These are phyloP conservation scores for Plicaturopsis crispa DNA, from an alignment of 768 basidiomycete species.

Conservation along the genomic window DNA sequence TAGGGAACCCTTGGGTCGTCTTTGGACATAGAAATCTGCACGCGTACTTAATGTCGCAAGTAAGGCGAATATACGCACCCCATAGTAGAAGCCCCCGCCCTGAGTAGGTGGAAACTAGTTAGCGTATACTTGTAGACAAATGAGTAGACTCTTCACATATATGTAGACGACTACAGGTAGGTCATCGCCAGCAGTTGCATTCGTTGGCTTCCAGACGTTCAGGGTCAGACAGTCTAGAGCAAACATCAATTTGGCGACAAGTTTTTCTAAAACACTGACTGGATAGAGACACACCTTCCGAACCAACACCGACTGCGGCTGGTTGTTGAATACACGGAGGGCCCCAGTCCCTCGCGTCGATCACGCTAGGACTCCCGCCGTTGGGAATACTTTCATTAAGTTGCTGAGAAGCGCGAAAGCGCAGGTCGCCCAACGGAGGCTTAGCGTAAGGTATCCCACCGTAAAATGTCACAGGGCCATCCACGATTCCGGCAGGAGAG, in stretches of 20 bases:
- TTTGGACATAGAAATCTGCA: slow-evolving; percentile 6
- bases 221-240: slow-evolving; percentile 32
- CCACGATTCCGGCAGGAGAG: slow-evolving; percentile 24
- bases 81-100: slow-evolving; percentile 34
- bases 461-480: slow-evolving; percentile 33
- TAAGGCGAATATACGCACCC: slow-evolving; percentile 13
- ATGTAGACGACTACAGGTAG: slow-evolving; percentile 37
- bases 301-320: slow-evolving; percentile 35
- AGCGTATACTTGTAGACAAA: not conserved
- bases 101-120: slow-evolving; percentile 8
- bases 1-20: slow-evolving; percentile 39
- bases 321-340: slow-evolving; percentile 38
- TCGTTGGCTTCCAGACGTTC: slow-evolving; percentile 35
- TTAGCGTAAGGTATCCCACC: slow-evolving; percentile 34
- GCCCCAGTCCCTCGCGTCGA: slow-evolving; percentile 37
- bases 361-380: slow-evolving; percentile 16
- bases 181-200: slow-evolving; percentile 21
- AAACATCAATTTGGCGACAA: slow-evolving; percentile 7
- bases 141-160: slow-evolving; percentile 20
- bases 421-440: slow-evolving; percentile 30
- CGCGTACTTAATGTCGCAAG: not conserved
- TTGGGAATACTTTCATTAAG: slow-evolving; percentile 24
- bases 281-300: slow-evolving; percentile 25
- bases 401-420: slow-evolving; percentile 29
- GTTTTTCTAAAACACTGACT: not conserved